Conservation (phyloP, 192 early-diverging fungal genomes). For the Backusella mclennaniae region DNA sequence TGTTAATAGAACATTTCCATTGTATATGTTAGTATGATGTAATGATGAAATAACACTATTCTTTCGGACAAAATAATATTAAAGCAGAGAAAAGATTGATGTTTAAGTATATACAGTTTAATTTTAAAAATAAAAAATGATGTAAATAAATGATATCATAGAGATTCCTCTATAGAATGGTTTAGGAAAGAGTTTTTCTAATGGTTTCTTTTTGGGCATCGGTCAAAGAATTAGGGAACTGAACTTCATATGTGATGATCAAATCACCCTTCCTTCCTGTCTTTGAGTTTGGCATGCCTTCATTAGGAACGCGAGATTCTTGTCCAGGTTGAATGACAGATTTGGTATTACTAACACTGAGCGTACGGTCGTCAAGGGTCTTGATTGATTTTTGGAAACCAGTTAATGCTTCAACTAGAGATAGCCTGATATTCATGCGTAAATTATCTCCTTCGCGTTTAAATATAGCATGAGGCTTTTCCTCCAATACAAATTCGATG, state of each 20-base stretch:
- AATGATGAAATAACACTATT: no score
- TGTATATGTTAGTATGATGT: no score
- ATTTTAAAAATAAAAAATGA: not conserved
- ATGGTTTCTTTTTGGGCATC: conserved; percentile 71
- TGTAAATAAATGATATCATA: not conserved
- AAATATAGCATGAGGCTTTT: conserved; percentile 86
- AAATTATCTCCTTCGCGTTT: conserved; percentile 90
- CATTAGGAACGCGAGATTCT: conserved; percentile 68
- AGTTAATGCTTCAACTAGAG: conserved; percentile 74
- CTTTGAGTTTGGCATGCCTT: conserved; percentile 96
- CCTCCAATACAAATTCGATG: conserved; percentile 92
- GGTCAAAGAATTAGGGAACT: conserved; percentile 73
- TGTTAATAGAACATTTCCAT: no score
- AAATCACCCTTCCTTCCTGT: conserved; percentile 86
- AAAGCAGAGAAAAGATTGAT: no score
- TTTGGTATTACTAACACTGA: conserved; percentile 63
- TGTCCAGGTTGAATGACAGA: conserved; percentile 69
- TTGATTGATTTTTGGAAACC: conserved; percentile 77
- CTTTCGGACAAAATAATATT: no score
- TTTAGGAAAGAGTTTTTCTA: conserved; percentile 39
- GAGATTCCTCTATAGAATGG: not conserved
- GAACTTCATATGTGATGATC: conserved; percentile 74
- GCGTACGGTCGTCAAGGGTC: conserved; percentile 71
- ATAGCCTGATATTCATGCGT: conserved; percentile 57
- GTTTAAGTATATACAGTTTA: no score